Evolutionary conservation across 345 rosid species (phyloP).

Genomic region (Salix koriyanagi): DNA sequence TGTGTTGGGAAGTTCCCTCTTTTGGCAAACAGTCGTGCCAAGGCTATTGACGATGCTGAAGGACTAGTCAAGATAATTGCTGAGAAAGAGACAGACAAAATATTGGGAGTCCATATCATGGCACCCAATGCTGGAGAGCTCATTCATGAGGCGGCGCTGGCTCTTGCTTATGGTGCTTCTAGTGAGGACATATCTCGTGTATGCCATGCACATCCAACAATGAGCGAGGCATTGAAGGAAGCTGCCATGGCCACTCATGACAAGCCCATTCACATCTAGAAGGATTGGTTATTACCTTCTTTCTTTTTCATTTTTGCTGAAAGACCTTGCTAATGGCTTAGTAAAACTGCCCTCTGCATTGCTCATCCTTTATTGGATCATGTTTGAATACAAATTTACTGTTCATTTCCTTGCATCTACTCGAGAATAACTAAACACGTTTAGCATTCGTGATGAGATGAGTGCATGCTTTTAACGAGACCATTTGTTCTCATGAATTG

Average conservation of each 20-base stretch:
- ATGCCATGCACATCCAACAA: conserved; percentile 98
- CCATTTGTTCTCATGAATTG: too few relatives aligned
- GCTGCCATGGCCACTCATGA: conserved; percentile 99
- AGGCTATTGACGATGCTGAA: conserved; percentile 91
- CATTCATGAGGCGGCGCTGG: conserved; percentile 91
- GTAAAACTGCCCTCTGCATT: conserved; percentile 12
- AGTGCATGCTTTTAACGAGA: not conserved
- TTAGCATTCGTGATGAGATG: not conserved
- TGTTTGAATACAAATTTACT: conserved; percentile 20
- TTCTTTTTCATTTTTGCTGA: conserved; percentile 15
- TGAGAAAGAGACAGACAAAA: conserved; percentile 92
- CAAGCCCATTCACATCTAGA: conserved; percentile 92
- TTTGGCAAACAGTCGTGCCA: conserved; percentile 97
- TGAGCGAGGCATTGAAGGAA: conserved; percentile 99
- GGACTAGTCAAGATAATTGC: conserved; percentile 91
- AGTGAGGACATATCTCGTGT: conserved; percentile 97
- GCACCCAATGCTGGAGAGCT: conserved; percentile 94
- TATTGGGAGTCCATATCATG: conserved; percentile 95
- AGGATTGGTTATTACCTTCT: conserved; percentile 1
- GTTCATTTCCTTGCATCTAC: not conserved
- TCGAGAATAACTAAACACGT: not conserved
- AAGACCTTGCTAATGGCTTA: conserved; percentile 12
- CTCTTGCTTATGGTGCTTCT: conserved; percentile 75
- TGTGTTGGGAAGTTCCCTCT: conserved; percentile 95
- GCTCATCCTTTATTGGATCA: conserved; percentile 17